Conservation (phyloP, 306 rosid species). For the Trifolium pratense region DNA sequence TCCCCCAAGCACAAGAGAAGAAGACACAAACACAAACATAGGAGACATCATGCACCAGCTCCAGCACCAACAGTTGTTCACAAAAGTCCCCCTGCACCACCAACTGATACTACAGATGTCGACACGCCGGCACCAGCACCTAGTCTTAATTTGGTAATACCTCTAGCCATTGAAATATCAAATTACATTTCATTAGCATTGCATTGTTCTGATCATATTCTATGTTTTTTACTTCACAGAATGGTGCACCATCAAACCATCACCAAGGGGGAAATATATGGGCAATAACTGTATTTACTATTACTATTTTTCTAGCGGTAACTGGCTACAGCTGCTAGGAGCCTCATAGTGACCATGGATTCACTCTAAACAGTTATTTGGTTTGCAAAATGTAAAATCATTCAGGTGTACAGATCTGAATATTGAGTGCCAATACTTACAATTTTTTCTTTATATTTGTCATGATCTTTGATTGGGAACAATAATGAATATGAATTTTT, state of each 20-base stretch:
- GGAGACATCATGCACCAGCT: conserved; percentile 71
- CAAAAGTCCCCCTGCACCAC: conserved; percentile 94
- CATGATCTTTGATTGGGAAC: conserved; percentile 36
- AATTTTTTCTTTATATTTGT: conserved; percentile 24
- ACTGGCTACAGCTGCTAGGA: conserved; percentile 55
- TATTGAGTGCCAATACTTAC: conserved; percentile 37
- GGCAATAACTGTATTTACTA: conserved; percentile 56
- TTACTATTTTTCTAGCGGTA: conserved; percentile 49
- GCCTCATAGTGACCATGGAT: conserved; percentile 39
- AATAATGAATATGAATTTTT: conserved; percentile 45
- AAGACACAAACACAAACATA: conserved; percentile 65
- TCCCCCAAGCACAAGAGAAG: conserved; percentile 64
- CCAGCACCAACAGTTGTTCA: conserved; percentile 61
- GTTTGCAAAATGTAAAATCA: conserved; percentile 38
- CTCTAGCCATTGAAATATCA: conserved; percentile 28
- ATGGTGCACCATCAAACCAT: conserved; percentile 57
- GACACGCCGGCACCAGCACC: conserved; percentile 93
- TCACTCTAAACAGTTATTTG: conserved; percentile 39
- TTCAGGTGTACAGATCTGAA: conserved; percentile 45
- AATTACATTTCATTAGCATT: conserved; percentile 3
- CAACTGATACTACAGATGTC: conserved; percentile 57
- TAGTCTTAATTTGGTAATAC: conserved; percentile 63
- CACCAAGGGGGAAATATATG: conserved; percentile 54
- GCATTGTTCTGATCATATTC: conserved; percentile 29
- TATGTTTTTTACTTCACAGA: conserved; percentile 52